Evolutionary conservation across 2,329 filamentous ascomycete genomes (phyloP).

Genomic region (Aspergillus sp.): DNA sequence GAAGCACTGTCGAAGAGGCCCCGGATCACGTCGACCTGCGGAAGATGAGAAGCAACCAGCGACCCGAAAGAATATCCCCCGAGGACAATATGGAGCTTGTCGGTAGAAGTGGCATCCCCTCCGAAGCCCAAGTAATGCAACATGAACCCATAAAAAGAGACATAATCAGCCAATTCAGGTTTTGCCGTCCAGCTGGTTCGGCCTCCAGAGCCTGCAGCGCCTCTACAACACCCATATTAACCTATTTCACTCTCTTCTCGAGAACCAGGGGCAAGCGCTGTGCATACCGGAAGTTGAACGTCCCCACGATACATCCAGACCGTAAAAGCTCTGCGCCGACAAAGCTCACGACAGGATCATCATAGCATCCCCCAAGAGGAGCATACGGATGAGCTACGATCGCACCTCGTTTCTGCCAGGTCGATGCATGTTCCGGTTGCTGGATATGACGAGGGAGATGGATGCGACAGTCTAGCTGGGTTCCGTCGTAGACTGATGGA

Average conservation of each 20-base stretch:
- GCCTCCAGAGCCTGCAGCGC: conserved; percentile 65
- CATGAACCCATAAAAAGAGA: conserved; percentile 72
- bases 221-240: conserved; percentile 44
- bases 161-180: conserved; percentile 74
- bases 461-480: conserved; percentile 68
- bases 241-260: neutral
- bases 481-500: conserved; percentile 74
- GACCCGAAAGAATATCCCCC: conserved; percentile 89
- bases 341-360: conserved; percentile 69
- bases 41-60: conserved; percentile 66
- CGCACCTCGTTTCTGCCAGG: conserved; percentile 43
- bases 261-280: neutral
- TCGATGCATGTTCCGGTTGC: conserved; percentile 13
- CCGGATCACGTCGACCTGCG: conserved; percentile 51
- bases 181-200: conserved; percentile 80
- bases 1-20: conserved; percentile 48
- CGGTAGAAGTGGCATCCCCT: conserved; percentile 15
- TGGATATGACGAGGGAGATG: conserved; percentile 54
- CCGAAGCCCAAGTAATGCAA: conserved; percentile 62
- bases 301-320: conserved; percentile 66
- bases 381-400: conserved; percentile 88
- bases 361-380: conserved; percentile 72
- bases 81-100: conserved; percentile 45
- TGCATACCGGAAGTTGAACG: conserved; percentile 80
- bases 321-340: conserved; percentile 58